Base-by-base conservation (phyloP, 2,329 filamentous ascomycete genomes). In the Neophaeococcomyces aloes region DNA sequence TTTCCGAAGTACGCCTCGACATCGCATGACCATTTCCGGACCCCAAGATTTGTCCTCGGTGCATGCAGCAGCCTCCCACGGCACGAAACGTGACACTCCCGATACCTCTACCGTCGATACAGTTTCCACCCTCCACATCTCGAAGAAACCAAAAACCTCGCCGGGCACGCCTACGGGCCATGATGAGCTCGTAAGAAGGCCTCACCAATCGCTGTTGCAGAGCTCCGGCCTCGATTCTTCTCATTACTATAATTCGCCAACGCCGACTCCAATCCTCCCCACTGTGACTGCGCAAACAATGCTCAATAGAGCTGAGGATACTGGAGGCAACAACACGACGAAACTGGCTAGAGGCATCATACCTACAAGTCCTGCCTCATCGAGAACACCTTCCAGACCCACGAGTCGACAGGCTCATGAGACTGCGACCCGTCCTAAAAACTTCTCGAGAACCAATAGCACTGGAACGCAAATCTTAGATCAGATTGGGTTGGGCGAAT, bases 401-500 rank as follows among this genome's bases (percentile, higher is more conserved):
- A n/a, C 19, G 18, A 36, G 25, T 27, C 2, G 30, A 17, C n/a
- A 33, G 6, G 19, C 21, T 4, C 33, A 29, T 27, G 45, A 45
- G 7, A n/a, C 23, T 3, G 7, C n/a, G 2, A 8, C 40, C 17
- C 25, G 32, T 17, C 19, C 68, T 21, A 58, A 65, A 33, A 27
- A 79, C 72, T 41, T 71, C 75, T 7, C 77, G 78, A 44, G 61
- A 66, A 48, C 58, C 67, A 48, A 61, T 65, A 4, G 62, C 68
- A 42, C 61, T 66, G 67, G 69, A 4, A 50, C 76, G 34, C 70
- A 77, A 40, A 65, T 77, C 39, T 67, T 88, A 3, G 75, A 75
- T 32, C 73, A 74, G 19, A 69, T 87, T 40, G 79, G 81, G 18
- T 71, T 86, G 7, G 63, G 81, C 15, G 85, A 89, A 59, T 65